Evolutionary conservation across 768 basidiomycete genomes (phyloP).

Genomic region (Tephrocybe rancida): DNA sequence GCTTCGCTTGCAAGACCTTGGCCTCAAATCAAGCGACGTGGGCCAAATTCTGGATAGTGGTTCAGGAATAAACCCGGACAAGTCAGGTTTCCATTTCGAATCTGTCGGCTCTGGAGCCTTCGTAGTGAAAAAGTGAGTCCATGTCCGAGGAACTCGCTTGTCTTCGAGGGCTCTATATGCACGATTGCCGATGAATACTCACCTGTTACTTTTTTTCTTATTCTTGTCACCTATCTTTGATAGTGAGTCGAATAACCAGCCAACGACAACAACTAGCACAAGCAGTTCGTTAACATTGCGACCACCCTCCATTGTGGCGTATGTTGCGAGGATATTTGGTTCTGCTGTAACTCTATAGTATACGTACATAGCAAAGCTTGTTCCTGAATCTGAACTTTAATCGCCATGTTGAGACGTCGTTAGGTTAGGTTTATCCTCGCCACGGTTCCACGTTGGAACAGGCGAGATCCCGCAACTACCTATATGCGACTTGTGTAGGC

Average conservation of each 20-base stretch:
- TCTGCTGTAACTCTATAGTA: neutral
- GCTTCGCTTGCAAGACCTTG: constrained; percentile 33
- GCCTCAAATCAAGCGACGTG: constrained; percentile 18
- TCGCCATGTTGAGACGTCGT: too few species aligned
- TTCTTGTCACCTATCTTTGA: neutral
- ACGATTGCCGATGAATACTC: neutral
- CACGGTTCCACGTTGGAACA: too few species aligned
- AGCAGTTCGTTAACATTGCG: constrained; percentile 2
- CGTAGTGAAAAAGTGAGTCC: constrained; percentile 28
- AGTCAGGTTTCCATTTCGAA: constrained; percentile 33
- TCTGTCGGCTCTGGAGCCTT: constrained; percentile 44
- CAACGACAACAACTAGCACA: neutral
- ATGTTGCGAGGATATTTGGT: neutral
- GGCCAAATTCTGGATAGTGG: constrained; percentile 40
- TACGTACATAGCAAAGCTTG: too few species aligned
- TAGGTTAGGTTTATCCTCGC: too few species aligned
- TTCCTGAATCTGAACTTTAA: too few species aligned
- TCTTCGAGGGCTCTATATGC: constrained; percentile 5
- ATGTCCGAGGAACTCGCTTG: constrained; percentile 1
- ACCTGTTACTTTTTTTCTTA: neutral
- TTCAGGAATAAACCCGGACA: constrained; percentile 24
- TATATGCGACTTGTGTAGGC: too few species aligned
- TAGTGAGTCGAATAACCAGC: neutral
- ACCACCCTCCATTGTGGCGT: constrained; percentile 1
- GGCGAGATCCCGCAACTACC: too few species aligned